Evolutionary conservation across 2,329 filamentous ascomycete species (phyloP).

Genomic region (Aureobasidium sp.): DNA sequence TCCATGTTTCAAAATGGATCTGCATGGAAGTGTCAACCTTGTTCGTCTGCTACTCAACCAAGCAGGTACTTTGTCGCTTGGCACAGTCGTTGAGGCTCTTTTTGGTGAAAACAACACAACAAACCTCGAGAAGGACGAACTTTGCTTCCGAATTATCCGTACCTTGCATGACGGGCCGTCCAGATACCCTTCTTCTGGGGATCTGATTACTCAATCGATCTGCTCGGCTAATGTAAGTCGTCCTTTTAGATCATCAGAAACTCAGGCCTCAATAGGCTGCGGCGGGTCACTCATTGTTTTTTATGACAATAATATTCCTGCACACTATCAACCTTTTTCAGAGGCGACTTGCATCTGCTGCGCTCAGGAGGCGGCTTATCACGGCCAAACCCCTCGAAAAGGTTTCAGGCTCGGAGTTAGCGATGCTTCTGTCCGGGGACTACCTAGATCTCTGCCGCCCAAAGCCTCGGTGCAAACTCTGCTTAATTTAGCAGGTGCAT

Average conservation of each 20-base stretch:
- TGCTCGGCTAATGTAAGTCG: not conserved
- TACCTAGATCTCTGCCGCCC: not conserved
- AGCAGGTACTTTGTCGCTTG: not conserved
- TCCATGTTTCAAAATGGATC: not conserved
- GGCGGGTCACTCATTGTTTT: not conserved
- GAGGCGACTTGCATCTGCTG: not conserved
- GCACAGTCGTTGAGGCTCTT: not conserved
- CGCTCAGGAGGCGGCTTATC: not conserved
- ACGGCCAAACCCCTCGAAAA: not conserved
- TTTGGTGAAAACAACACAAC: not conserved
- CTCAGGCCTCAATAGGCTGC: not conserved
- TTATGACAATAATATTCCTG: not conserved
- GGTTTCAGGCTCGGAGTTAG: not conserved
- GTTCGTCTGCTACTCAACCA: not conserved
- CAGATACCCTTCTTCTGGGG: not conserved
- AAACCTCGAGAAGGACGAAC: not conserved
- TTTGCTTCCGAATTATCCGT: not conserved
- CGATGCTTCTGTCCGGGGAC: not conserved
- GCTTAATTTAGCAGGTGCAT: slow-evolving; percentile 1
- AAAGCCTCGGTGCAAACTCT: not conserved
- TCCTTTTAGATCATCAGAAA: too few species aligned
- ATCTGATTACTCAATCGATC: not conserved
- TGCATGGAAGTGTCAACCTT: not conserved
- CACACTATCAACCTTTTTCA: not conserved
- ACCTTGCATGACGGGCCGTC: not conserved